Percentiles rank a stretch among this genome's conserved stretches.
Evolutionary conservation across 257 asterid species (phyloP).

Genomic region (Salvia splendens): DNA sequence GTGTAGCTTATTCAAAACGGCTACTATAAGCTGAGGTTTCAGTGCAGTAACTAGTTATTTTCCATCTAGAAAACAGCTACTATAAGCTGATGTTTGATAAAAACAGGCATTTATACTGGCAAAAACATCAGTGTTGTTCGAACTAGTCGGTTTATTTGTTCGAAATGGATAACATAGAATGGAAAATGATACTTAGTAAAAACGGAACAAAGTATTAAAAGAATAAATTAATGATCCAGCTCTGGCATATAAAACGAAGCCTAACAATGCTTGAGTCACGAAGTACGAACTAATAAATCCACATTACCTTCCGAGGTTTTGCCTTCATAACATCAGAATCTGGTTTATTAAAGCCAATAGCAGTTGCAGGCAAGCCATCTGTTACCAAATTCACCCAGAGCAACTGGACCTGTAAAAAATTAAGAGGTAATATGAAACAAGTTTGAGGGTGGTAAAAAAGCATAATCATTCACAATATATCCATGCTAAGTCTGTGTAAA

Average conservation of each 20-base stretch:
- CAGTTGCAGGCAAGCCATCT: slow-evolving; percentile 99
- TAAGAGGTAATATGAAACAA: slow-evolving; percentile 26
- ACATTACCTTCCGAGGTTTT: slow-evolving; percentile 92
- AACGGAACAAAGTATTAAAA: slow-evolving; percentile 7
- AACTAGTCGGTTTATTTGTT: too few relatives aligned
- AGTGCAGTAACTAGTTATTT: not conserved
- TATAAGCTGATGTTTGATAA: too few relatives aligned
- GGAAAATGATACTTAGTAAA: slow-evolving; percentile 8
- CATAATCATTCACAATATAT: slow-evolving; percentile 1
- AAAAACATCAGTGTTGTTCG: too few relatives aligned
- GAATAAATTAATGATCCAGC: slow-evolving; percentile 22
- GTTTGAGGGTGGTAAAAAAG: slow-evolving; percentile 11
- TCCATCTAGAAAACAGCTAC: not conserved
- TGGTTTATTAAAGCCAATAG: slow-evolving; percentile 97
- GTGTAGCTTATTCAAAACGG: not conserved
- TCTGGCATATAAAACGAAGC: not conserved
- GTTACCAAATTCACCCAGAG: slow-evolving; percentile 99
- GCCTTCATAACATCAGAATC: slow-evolving; percentile 98
- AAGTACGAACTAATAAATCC: slow-evolving; percentile 7
- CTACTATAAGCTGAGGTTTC: not conserved
- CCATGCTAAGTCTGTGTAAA: slow-evolving; percentile 23
- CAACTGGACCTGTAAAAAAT: slow-evolving; percentile 79
- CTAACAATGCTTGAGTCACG: slow-evolving; percentile 4
- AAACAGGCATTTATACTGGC: too few relatives aligned
- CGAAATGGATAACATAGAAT: not conserved